Conservation (phyloP, 129 eudicot genomes). For the Tanacetum coccineum region DNA sequence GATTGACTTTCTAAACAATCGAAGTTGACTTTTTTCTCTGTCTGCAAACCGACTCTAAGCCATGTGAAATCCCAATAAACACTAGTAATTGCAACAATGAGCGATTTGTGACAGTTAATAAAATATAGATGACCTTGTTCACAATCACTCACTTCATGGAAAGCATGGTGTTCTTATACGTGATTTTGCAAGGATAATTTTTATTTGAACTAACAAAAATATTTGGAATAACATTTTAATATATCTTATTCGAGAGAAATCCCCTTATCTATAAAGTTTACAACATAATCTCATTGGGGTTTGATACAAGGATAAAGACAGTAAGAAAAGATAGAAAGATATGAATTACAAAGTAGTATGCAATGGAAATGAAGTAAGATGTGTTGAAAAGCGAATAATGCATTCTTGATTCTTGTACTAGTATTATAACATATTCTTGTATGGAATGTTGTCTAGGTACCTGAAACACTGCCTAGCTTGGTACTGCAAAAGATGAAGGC, state of each 20-base stretch:
- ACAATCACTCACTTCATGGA: not conserved
- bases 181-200: not conserved
- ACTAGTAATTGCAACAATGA: not conserved
- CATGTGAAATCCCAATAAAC: not conserved
- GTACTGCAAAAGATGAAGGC: slow-evolving; percentile 79
- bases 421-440: slow-evolving; percentile 1
- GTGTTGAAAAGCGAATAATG: not conserved
- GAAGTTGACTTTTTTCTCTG: not conserved
- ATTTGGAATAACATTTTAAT: not conserved
- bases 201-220: not conserved
- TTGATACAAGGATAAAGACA: not conserved
- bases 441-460: slow-evolving; percentile 40
- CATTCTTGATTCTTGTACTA: not conserved
- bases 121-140: not conserved
- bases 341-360: not conserved
- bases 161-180: not conserved
- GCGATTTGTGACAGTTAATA: not conserved
- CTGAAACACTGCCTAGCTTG: slow-evolving; percentile 61
- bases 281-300: too few relatives aligned
- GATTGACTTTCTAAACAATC: not conserved
- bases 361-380: slow-evolving; percentile 8
- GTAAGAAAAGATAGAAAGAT: not conserved
- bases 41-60: not conserved
- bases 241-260: too few relatives aligned
- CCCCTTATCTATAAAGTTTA: too few relatives aligned